Base-by-base conservation (phyloP, 257 asterid genomes). In the Jacaranda mimosifolia region DNA sequence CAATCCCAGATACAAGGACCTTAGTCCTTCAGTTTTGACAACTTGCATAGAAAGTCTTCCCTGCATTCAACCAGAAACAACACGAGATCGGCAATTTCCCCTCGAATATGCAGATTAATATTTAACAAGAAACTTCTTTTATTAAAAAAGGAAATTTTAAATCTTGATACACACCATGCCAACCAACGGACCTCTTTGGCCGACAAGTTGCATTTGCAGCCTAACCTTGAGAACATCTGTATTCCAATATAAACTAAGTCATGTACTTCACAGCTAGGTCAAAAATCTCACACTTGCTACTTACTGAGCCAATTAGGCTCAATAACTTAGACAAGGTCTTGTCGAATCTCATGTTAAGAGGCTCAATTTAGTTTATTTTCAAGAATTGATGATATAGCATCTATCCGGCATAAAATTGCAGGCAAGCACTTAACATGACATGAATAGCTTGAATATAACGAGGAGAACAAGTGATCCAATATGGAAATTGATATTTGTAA, bases 161-260 rank as follows among this genome's bases (percentile, higher is more conserved):
- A 68, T 58, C 73, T 70, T 39, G 67, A 77, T 75, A 73, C 88
- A 63, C 87, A 95, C 99, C 94, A 95, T 89, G 87, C 99, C 96
- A 76, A 77, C 82, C 86, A 95, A 88, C 12, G 97, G 96, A 79
- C 98, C 99, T 85, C 91, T 88, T 70, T 90, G 97, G 73, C 98
- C 97, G 11, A 95, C 96, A 70, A 90, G 97, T 83, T 95, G 99
- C 99, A 95, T 95, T 87, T 95, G 99, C 90, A 95, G 89, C 85
- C 99, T 87, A 74, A 95, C 97, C 89, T 95, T 93, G 84, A 95
- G 87, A 78, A 95, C 99, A 89, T 95, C 97, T 95, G 93, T 80
- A 88, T 74, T 40, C 68, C 77, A 83, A 79, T 55, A 68, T 46
- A 69, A 82, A 63, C 77, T 62, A 32, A 72, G 82, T 80, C 80